Evolutionary conservation across 257 asterid genomes (phyloP).

Genomic region (Gardenia jasminoides): DNA sequence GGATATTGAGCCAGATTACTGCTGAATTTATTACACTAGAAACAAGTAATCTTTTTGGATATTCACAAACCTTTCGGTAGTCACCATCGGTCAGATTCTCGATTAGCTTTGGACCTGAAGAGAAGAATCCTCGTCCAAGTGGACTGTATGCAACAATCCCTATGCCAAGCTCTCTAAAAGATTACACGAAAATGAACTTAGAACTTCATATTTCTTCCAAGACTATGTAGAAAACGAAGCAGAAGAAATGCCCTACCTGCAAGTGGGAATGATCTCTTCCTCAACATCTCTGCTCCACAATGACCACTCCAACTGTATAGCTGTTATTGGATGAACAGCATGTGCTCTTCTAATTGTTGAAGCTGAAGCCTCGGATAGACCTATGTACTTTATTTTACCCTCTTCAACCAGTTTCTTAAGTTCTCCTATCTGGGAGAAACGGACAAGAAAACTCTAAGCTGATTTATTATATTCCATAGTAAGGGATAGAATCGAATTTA

Average conservation of each 20-base stretch:
- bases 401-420: conserved; percentile 71
- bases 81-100: conserved; percentile 35
- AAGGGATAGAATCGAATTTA: background rate
- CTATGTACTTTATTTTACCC: conserved; percentile 72
- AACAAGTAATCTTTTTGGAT: background rate
- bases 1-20: background rate
- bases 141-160: conserved; percentile 42
- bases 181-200: background rate
- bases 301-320: conserved; percentile 38
- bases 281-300: conserved; percentile 33
- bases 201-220: background rate
- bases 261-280: conserved; percentile 36
- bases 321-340: conserved; percentile 36
- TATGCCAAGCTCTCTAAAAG: conserved; percentile 26
- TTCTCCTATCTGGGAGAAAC: conserved; percentile 58
- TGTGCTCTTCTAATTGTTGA: conserved; percentile 41
- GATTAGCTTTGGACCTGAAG: conserved; percentile 39
- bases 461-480: background rate
- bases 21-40: background rate
- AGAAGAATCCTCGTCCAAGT: conserved; percentile 51
- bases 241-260: conserved; percentile 18
- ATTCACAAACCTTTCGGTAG: conserved; percentile 35
- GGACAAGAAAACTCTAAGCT: background rate
- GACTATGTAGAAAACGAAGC: background rate
- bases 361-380: conserved; percentile 47